These are phyloP conservation scores for Fonsecaea pedrosoi DNA, from an alignment of 2,329 filamentous ascomycete genomes.

Conservation along the genomic window DNA sequence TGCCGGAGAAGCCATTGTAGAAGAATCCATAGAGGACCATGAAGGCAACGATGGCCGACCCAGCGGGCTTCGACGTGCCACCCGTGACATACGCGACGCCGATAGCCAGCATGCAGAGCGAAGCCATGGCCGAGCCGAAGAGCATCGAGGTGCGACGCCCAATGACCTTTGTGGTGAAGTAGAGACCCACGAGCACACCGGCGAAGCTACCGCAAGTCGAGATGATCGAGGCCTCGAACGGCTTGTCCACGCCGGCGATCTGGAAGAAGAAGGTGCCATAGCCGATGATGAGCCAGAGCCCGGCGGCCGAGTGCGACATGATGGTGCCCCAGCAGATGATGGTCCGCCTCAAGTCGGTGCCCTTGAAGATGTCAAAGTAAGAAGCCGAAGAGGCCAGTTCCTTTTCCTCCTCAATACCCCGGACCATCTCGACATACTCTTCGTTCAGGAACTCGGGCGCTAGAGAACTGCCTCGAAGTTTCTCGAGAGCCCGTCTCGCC, in stretches of 20 bases:
- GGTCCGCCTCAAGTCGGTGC: conserved; percentile 43
- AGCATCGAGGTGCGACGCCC: conserved; percentile 40
- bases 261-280: conserved; percentile 62
- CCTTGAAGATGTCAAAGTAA: conserved; percentile 44
- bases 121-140: conserved; percentile 46
- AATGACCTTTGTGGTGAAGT: conserved; percentile 47
- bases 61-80: conserved; percentile 44
- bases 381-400: conserved; percentile 28
- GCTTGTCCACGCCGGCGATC: conserved; percentile 37
- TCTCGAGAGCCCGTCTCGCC: conserved; percentile 26
- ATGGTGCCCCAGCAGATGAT: conserved; percentile 64
- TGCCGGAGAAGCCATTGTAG: conserved; percentile 49
- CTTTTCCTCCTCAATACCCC: conserved; percentile 29
- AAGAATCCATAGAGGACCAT: conserved; percentile 47
- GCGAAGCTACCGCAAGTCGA: conserved; percentile 46
- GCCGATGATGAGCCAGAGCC: conserved; percentile 28
- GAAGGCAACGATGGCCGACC: conserved; percentile 50
- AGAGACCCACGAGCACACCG: conserved; percentile 47
- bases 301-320: conserved; percentile 43
- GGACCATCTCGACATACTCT: conserved; percentile 38
- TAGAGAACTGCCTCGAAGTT: conserved; percentile 28
- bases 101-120: conserved; percentile 47
- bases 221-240: conserved; percentile 45
- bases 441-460: conserved; percentile 24
- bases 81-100: conserved; percentile 49